Percentiles rank a stretch among this genome's conserved stretches.
Evolutionary conservation across 2,329 filamentous ascomycete genomes (phyloP).

Genomic region (Colletotrichum tofieldiae): DNA sequence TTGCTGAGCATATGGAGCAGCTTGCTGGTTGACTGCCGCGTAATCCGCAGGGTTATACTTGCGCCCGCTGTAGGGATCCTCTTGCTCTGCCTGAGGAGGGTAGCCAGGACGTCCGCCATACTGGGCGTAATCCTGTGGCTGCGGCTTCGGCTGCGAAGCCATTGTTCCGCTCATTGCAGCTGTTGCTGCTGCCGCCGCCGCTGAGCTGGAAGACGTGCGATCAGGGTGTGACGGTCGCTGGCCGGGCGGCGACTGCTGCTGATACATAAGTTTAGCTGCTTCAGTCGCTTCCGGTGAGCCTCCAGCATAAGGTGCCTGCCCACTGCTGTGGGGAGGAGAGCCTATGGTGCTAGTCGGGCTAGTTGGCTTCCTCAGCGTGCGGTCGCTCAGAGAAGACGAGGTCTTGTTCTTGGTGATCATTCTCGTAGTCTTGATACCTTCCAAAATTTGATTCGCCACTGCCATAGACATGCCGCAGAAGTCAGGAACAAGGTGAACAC

Average conservation of each 20-base stretch:
- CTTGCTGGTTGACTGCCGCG: constrained; percentile 73
- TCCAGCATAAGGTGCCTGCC: constrained; percentile 48
- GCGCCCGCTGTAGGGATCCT: constrained; percentile 61
- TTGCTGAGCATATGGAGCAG: constrained; percentile 63
- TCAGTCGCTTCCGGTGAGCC: constrained; percentile 69
- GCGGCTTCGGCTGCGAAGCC: constrained; percentile 51
- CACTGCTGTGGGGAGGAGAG: constrained; percentile 46
- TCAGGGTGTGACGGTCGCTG: constrained; percentile 68
- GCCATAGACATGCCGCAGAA: constrained; percentile 99
- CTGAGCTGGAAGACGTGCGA: constrained; percentile 67
- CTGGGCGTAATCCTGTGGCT: constrained; percentile 52
- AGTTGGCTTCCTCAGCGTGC: constrained; percentile 74
- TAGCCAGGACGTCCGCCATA: constrained; percentile 50
- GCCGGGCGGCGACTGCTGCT: constrained; percentile 63
- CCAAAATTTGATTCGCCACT: constrained; percentile 92
- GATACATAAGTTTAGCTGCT: constrained; percentile 76
- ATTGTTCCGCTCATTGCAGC: constrained; percentile 70
- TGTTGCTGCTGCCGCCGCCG: constrained; percentile 69
- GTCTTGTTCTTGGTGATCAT: constrained; percentile 74
- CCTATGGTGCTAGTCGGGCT: constrained; percentile 59
- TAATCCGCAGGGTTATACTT: constrained; percentile 87
- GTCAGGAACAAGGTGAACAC: constrained; percentile 95
- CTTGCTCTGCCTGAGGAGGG: constrained; percentile 46
- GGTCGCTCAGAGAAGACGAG: constrained; percentile 70
- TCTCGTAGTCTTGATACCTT: constrained; percentile 87